Conservation (phyloP, 2,329 filamentous ascomycete species). For the Exserohilum turcica region DNA sequence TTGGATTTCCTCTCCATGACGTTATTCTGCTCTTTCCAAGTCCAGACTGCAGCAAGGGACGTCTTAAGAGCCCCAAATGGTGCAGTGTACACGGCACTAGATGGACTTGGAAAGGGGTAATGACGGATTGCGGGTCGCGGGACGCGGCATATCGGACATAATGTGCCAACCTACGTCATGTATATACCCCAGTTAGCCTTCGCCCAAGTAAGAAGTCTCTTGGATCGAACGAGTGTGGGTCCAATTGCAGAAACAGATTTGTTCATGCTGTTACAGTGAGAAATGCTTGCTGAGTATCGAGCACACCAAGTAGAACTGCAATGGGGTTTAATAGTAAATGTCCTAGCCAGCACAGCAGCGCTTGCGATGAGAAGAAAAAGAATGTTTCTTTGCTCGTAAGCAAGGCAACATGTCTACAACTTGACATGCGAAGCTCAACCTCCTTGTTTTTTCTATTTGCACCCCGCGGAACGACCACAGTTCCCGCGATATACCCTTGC, state of each 20-base stretch:
- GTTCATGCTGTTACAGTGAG: too few species aligned
- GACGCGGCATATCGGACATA: constrained; percentile 2
- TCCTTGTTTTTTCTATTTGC: too few species aligned
- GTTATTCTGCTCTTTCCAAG: background rate
- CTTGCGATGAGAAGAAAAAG: too few species aligned
- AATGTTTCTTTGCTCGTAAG: too few species aligned
- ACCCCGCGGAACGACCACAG: too few species aligned
- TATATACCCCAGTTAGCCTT: background rate
- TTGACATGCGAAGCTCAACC: too few species aligned
- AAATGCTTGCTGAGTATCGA: too few species aligned
- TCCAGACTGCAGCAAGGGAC: background rate
- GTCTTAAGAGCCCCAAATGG: background rate
- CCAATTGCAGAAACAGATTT: background rate
- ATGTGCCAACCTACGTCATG: background rate
- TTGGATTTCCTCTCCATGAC: background rate
- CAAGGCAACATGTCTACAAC: too few species aligned
- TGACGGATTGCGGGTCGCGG: background rate
- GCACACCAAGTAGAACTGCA: too few species aligned
- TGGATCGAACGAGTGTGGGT: background rate
- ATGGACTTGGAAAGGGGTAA: background rate
- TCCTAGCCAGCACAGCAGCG: too few species aligned
- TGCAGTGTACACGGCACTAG: background rate
- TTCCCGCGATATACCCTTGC: background rate
- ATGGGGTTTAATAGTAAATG: too few species aligned
- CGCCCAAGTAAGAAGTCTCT: background rate